These are phyloP conservation scores for Tieghemostelium lacteum DNA, from an alignment of 78 protist genomes.

Conservation along the genomic window DNA sequence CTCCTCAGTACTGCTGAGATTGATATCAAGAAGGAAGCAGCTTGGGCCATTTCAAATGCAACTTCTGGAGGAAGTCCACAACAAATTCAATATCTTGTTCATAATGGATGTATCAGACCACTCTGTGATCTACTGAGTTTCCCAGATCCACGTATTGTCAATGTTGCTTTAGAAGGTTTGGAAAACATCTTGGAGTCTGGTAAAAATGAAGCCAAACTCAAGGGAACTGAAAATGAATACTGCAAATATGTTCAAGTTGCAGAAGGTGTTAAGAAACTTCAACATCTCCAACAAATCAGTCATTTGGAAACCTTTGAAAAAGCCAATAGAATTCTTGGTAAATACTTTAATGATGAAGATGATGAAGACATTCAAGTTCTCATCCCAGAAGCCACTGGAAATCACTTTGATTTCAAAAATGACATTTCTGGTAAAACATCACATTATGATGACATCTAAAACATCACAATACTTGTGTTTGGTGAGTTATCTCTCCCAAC, in stretches of 20 bases:
- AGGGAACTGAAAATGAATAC: constrained; percentile 23
- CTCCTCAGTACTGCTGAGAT: constrained; percentile 82
- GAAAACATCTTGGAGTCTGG: constrained; percentile 91
- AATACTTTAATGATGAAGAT: constrained; percentile 85
- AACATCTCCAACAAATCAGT: constrained; percentile 91
- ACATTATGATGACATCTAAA: too few relatives aligned
- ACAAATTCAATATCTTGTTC: constrained; percentile 87
- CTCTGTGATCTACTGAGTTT: constrained; percentile 88
- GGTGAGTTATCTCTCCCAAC: too few relatives aligned
- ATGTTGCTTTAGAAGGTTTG: constrained; percentile 95
- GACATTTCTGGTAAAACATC: too few relatives aligned
- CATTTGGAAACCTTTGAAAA: constrained; percentile 87
- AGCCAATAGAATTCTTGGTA: constrained; percentile 85
- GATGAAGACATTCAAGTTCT: too few relatives aligned
- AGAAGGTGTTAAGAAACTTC: constrained; percentile 90
- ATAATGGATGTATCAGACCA: constrained; percentile 85
- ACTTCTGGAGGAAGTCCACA: constrained; percentile 91
- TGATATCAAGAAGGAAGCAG: constrained; percentile 96
- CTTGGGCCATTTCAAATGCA: constrained; percentile 98
- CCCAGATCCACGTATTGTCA: constrained; percentile 88
- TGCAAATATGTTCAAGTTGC: constrained; percentile 84
- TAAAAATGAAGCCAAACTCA: constrained; percentile 24
- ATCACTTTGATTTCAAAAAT: too few relatives aligned
- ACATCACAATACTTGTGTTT: too few relatives aligned
- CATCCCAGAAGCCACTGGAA: too few relatives aligned